phyloP scores from a whole-genome alignment of 768 basidiomycete species.

The Tylopilus vinaceipallidus region DNA sequence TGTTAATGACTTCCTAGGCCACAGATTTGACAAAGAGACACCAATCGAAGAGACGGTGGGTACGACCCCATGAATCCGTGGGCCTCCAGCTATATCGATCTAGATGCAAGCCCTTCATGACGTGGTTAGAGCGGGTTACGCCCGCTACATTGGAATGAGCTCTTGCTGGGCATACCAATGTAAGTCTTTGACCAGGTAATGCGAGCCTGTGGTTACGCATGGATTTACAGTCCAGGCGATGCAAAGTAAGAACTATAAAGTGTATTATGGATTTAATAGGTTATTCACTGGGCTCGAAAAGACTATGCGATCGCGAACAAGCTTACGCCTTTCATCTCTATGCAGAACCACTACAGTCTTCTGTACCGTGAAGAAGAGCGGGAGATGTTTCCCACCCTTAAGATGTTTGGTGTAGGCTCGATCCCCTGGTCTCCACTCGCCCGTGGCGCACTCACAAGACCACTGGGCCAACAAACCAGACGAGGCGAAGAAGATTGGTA shows the following conservation, averaged over 20 bases:
- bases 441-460: conserved; percentile 1
- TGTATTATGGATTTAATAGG: too few relatives aligned
- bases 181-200: not conserved
- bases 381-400: not conserved
- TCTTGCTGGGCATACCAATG: conserved; percentile 4
- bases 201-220: not conserved
- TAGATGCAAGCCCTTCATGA: conserved; percentile 4
- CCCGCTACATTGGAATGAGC: conserved; percentile 1
- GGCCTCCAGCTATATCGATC: not conserved
- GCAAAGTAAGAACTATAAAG: too few relatives aligned
- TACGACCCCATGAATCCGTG: not conserved
- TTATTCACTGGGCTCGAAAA: too few relatives aligned
- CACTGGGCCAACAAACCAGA: conserved; percentile 1
- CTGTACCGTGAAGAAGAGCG: conserved; percentile 1
- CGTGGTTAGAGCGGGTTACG: not conserved
- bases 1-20: not conserved
- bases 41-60: conserved; percentile 1
- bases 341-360: not conserved
- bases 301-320: not conserved
- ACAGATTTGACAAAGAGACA: conserved; percentile 1
- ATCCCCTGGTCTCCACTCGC: conserved; percentile 7
- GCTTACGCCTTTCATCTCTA: not conserved
- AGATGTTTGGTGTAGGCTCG: conserved; percentile 5
- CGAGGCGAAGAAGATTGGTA: not conserved
- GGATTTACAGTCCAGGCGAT: not conserved